Base-by-base conservation (phyloP, 208 protist genomes). In the Lotmaria passim region DNA sequence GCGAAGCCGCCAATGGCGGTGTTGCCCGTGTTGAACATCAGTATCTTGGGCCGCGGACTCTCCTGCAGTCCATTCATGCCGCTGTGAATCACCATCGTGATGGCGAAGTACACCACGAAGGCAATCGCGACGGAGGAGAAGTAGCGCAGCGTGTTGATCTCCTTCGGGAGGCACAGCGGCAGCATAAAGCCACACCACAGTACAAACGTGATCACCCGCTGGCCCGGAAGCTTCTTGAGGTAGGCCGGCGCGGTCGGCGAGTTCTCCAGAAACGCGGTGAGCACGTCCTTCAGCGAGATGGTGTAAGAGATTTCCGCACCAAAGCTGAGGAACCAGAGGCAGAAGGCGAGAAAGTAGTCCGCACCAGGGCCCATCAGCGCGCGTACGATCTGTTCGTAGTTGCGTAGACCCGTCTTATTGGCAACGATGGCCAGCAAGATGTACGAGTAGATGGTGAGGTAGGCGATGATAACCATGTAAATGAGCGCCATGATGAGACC, bases 71-170 rank as follows among this genome's bases (percentile, higher is more conserved):
- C 78, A 69, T 88, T 69, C 61, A 71, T 56, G 0, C 46, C 58
- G 24, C 73, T 75, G 83, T 93, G 78, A 19, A 90, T 52, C 19
- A 96, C 50, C 62, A 90, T 85, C 46, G 64, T 69, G 28, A 92
- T 75, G 43, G 88, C 87, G 52, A 96, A 93, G 70, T 83, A 87
- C 11, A 91, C 52, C 24, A 95, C 84, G 39, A 90, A 82, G 17
- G 70, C 11, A 6, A 94, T 75, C 12, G 75, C 89, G 17, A 93
- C 12, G 24, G 69, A 69, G 17, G 89, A 94, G 44, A 89, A 58
- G 61, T 88, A 75, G 19, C 92, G 85, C 33, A 96, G 80, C 19
- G 89, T 90, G 74, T 93, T 93, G 69, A 96, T 91, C 63, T 88
- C 81, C 73, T 90, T 88, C 3, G 84, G 87, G 36, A 94, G 75